Evolutionary conservation across 2,329 filamentous ascomycete genomes (phyloP).

Genomic region (Triangularia setosa): DNA sequence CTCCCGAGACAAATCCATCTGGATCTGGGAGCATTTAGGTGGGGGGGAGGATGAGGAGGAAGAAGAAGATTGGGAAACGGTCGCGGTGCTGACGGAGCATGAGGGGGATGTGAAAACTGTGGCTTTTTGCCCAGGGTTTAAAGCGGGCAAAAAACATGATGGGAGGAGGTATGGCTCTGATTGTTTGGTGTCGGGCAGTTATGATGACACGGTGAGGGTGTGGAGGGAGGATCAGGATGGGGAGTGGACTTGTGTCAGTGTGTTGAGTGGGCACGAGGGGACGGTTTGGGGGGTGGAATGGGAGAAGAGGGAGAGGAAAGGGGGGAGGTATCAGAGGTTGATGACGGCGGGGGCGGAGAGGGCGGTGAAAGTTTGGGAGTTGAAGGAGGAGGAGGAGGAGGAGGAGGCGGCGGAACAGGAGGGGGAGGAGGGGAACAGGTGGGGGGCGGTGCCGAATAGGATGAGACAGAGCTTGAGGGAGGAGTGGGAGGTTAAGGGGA

Average conservation of each 20-base stretch:
- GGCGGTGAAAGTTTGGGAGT: conserved; percentile 74
- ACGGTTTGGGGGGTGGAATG: conserved; percentile 90
- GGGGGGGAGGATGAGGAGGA: conserved; percentile 81
- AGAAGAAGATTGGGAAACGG: conserved; percentile 94
- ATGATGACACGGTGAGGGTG: conserved; percentile 85
- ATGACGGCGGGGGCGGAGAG: conserved; percentile 82
- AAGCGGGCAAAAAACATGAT: conserved; percentile 37
- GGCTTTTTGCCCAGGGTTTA: conserved; percentile 76
- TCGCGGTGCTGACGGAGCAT: conserved; percentile 91
- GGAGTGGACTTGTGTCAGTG: conserved; percentile 87
- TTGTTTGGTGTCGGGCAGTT: conserved; percentile 83
- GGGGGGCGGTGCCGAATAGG: conserved; percentile 77
- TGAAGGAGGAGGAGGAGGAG: conserved; percentile 53
- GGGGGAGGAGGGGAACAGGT: conserved; percentile 32
- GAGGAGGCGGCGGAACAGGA: conserved; percentile 32
- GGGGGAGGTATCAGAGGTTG: conserved; percentile 55
- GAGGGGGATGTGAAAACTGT: conserved; percentile 94
- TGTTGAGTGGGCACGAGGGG: conserved; percentile 73
- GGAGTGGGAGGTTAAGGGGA: conserved; percentile 73
- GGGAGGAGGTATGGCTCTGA: conserved; percentile 54
- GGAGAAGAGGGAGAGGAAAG: conserved; percentile 46
- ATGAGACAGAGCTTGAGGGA: conserved; percentile 77
- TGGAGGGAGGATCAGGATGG: conserved; percentile 85
- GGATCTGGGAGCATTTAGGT: conserved; percentile 95
- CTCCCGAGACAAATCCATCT: conserved; percentile 87